Conservation (phyloP, 768 basidiomycete genomes). For the Gyrodon lividus region DNA sequence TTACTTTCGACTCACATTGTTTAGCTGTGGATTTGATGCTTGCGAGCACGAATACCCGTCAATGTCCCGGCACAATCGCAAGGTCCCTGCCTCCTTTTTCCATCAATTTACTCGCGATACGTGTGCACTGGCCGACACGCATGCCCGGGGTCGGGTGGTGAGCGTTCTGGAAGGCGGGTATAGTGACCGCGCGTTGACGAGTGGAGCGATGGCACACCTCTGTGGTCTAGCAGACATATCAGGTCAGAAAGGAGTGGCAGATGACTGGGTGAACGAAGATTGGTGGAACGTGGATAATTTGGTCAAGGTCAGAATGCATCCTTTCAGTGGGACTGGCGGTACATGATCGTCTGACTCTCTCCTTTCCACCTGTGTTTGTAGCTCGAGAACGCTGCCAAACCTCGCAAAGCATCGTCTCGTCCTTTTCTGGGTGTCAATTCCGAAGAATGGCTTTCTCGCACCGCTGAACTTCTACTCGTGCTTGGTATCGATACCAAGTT, state of each 20-base stretch:
- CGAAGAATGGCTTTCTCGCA: conserved; percentile 60
- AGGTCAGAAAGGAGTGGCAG: background rate
- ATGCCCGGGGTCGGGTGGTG: conserved; percentile 68
- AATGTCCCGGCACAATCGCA: conserved; percentile 92
- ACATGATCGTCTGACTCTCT: too few species aligned
- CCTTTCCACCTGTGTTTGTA: conserved; percentile 21
- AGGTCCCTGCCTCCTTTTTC: conserved; percentile 86
- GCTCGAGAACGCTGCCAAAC: conserved; percentile 68
- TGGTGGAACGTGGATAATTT: conserved; percentile 74
- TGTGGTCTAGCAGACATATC: conserved; percentile 51
- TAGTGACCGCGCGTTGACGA: conserved; percentile 83
- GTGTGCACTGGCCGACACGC: conserved; percentile 57
- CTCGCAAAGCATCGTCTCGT: conserved; percentile 48
- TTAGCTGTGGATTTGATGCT: conserved; percentile 92
- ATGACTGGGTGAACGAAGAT: conserved; percentile 34
- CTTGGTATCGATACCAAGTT: conserved; percentile 9
- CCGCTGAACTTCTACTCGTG: conserved; percentile 31
- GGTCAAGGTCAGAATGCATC: conserved; percentile 41
- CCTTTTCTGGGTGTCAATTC: conserved; percentile 24
- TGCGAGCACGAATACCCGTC: conserved; percentile 86
- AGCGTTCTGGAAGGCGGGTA: conserved; percentile 97
- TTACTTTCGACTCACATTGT: background rate
- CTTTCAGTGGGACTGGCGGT: too few species aligned
- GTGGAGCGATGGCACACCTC: conserved; percentile 81
- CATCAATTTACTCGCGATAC: conserved; percentile 78